Conservation (phyloP, 2,329 filamentous ascomycete genomes). For the Fusarium sp. region DNA sequence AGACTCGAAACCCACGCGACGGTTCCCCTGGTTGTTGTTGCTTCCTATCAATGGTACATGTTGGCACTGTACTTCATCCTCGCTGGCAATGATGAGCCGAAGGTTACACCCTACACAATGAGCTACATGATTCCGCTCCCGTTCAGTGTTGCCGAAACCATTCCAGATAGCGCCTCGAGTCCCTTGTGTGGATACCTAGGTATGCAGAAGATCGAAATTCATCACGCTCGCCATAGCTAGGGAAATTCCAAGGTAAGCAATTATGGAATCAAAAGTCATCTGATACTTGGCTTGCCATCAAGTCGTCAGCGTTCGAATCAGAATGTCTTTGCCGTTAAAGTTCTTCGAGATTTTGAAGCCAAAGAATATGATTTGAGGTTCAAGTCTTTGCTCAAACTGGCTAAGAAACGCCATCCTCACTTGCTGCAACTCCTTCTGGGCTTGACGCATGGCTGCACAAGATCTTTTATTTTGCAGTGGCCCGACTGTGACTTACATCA, state of each 20-base stretch:
- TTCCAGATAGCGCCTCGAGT: not conserved
- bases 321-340: not conserved
- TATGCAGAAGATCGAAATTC: not conserved
- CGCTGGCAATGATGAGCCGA: fast-evolving
- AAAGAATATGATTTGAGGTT: not conserved
- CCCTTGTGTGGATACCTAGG: not conserved
- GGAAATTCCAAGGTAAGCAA: not conserved
- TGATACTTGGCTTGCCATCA: not conserved
- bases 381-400: fast-evolving
- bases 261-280: fast-evolving
- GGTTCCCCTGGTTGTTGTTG: no score
- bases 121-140: not conserved
- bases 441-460: not conserved
- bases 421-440: not conserved
- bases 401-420: not conserved
- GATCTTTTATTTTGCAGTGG: not conserved
- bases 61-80: not conserved
- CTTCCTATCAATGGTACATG: not conserved
- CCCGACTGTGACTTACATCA: not conserved
- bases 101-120: fast-evolving
- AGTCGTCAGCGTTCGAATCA: not conserved
- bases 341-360: not conserved
- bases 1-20: no score
- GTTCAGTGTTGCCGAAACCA: fast-evolving
- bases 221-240: not conserved